Percentiles rank a stretch among this genome's conserved stretches.
phyloP scores from a whole-genome alignment of 2,329 filamentous ascomycete genomes.

The Chaetomiaceae sp. region DNA sequence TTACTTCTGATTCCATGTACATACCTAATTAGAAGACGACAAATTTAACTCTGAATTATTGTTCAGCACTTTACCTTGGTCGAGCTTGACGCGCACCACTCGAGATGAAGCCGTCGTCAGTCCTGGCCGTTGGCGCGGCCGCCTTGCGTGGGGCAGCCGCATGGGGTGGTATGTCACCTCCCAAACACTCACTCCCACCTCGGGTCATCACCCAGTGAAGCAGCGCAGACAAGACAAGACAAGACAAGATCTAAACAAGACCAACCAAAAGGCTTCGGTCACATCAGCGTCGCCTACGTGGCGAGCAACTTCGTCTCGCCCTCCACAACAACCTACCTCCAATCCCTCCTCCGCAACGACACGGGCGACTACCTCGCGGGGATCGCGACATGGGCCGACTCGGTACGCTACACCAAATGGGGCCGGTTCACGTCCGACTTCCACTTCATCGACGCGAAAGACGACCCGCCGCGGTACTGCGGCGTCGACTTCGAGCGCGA shows the following conservation, averaged over 20 bases:
- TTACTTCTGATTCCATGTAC: no score
- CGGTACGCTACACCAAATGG: constrained; percentile 58
- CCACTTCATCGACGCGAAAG: constrained; percentile 66
- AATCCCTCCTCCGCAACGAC: constrained; percentile 51
- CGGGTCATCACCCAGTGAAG: not conserved
- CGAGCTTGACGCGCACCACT: not conserved
- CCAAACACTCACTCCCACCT: not conserved
- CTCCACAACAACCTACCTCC: constrained; percentile 52
- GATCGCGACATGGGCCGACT: constrained; percentile 65
- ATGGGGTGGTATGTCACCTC: constrained; percentile 38
- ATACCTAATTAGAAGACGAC: no score
- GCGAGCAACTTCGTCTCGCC: constrained; percentile 56
- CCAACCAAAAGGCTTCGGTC: constrained; percentile 49
- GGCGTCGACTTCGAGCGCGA: constrained; percentile 55
- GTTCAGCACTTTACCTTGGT: no score
- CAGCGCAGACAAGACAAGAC: no score
- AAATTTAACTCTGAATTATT: no score
- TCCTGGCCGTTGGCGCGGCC: constrained; percentile 24
- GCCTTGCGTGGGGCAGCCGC: constrained; percentile 34
- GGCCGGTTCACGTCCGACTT: constrained; percentile 57
- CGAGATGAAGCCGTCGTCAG: constrained; percentile 22
- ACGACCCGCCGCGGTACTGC: constrained; percentile 54
- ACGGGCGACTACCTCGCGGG: constrained; percentile 55
- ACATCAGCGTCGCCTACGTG: constrained; percentile 61
- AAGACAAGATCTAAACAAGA: constrained; percentile 11